Percentiles rank a stretch among this genome's conserved stretches.
phyloP scores from a whole-genome alignment of 768 basidiomycete genomes.

The Mycena chlorophos region DNA sequence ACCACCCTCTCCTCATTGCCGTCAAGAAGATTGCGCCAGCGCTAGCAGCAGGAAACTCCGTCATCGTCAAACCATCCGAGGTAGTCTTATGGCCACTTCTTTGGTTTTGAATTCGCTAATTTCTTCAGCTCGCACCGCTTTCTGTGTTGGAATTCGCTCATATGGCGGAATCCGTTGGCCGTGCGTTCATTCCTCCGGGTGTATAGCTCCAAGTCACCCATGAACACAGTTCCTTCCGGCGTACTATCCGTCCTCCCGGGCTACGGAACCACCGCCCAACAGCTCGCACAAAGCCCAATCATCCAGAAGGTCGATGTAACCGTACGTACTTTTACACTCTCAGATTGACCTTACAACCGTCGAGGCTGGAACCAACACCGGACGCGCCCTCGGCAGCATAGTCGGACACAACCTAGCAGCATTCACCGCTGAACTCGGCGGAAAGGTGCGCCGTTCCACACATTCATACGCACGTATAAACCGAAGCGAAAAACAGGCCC shows the following conservation, averaged over 20 bases:
- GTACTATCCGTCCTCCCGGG: constrained; percentile 77
- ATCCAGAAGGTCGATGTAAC: constrained; percentile 85
- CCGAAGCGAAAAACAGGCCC: constrained; percentile 50
- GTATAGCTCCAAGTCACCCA: not conserved
- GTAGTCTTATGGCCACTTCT: constrained; percentile 32
- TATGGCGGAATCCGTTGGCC: constrained; percentile 63
- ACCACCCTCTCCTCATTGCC: constrained; percentile 86
- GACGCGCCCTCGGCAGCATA: constrained; percentile 68
- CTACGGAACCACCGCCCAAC: constrained; percentile 64
- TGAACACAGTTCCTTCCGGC: constrained; percentile 63
- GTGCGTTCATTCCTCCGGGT: constrained; percentile 36
- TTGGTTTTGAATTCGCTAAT: not conserved
- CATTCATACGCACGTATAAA: constrained; percentile 4
- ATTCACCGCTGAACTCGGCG: constrained; percentile 84
- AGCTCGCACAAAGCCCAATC: constrained; percentile 62
- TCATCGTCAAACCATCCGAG: constrained; percentile 83
- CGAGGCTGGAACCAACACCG: constrained; percentile 78
- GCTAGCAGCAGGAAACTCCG: constrained; percentile 80
- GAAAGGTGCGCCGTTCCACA: constrained; percentile 63
- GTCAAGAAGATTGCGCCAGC: constrained; percentile 88
- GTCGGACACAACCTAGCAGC: constrained; percentile 73
- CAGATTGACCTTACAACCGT: not conserved
- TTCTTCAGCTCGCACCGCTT: constrained; percentile 66
- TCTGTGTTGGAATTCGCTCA: constrained; percentile 76
- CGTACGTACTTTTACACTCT: constrained; percentile 42